A percentile compares a stretch with the other conserved stretches of the same genome.
Evolutionary conservation across 441 rosid species (phyloP).

Genomic region (Corymbia citriodora): DNA sequence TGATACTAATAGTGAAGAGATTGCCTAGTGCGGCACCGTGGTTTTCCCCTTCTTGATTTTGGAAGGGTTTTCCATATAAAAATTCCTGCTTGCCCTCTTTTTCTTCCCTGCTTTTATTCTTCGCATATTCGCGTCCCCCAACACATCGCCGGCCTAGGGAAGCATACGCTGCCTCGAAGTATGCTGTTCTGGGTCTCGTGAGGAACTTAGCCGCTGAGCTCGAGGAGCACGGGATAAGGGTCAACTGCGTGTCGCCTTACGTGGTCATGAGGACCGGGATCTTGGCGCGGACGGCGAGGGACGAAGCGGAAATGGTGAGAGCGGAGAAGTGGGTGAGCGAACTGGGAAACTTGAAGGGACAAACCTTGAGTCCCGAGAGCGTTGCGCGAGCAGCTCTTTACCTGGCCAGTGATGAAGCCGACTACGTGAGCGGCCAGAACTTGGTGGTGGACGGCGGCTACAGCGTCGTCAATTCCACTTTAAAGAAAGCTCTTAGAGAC

Average conservation of each 20-base stretch:
- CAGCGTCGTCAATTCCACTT: background rate
- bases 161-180: conserved; percentile 23
- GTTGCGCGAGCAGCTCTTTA: background rate
- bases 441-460: background rate
- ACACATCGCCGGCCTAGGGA: conserved; percentile 14
- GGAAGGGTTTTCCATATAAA: too few relatives aligned
- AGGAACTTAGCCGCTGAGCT: conserved; percentile 26
- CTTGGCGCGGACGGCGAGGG: background rate
- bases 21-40: too few relatives aligned
- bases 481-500: background rate
- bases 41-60: too few relatives aligned
- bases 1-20: too few relatives aligned
- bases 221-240: conserved; percentile 29
- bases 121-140: too few relatives aligned
- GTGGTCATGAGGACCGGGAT: conserved; percentile 10
- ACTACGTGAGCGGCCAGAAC: background rate
- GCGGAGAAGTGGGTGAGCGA: background rate
- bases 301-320: background rate
- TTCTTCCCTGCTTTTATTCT: too few relatives aligned
- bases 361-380: background rate
- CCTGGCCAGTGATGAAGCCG: background rate
- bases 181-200: conserved; percentile 23
- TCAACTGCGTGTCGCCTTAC: conserved; percentile 39
- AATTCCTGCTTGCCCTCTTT: too few relatives aligned
- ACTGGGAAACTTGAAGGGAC: background rate